Conservation (phyloP, 495 filamentous ascomycete genomes). For the Hypoxylon fuscum region DNA sequence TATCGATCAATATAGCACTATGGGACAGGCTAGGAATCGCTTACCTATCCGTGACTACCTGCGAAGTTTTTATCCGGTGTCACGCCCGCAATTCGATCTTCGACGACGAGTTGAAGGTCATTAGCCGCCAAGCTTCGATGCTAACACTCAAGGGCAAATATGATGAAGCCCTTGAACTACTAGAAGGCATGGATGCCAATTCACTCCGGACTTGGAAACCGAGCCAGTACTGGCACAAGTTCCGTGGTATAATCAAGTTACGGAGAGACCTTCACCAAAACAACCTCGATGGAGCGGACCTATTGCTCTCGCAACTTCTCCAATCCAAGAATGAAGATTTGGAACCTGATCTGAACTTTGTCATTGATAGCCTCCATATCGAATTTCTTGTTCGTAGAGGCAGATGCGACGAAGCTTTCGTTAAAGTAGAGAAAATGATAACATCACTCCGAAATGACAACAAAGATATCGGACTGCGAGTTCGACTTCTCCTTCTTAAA, state of each 20-base stretch:
- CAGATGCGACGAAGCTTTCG: conserved; percentile 70
- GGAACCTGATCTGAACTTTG: conserved; percentile 76
- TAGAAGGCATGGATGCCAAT: conserved; percentile 71
- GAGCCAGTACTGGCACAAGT: conserved; percentile 81
- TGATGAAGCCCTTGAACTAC: conserved; percentile 69
- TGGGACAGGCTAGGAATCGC: conserved; percentile 79
- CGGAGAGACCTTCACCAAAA: conserved; percentile 74
- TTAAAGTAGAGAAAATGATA: conserved; percentile 73
- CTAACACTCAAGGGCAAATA: conserved; percentile 69
- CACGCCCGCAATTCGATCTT: conserved; percentile 70
- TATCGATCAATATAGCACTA: conserved; percentile 73
- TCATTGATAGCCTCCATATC: conserved; percentile 74
- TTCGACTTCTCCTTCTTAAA: conserved; percentile 80
- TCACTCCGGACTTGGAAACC: conserved; percentile 77
- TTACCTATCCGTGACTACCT: conserved; percentile 71
- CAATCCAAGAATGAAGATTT: conserved; percentile 56
- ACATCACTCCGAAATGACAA: conserved; percentile 70
- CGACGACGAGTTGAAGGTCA: conserved; percentile 78
- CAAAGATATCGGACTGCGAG: conserved; percentile 77
- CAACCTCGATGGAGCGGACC: conserved; percentile 72
- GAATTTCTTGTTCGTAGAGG: conserved; percentile 73
- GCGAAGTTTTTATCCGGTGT: conserved; percentile 80
- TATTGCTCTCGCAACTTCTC: conserved; percentile 69
- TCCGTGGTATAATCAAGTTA: conserved; percentile 75
- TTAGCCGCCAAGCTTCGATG: conserved; percentile 55